Percentiles rank a stretch among this genome's conserved stretches.
Conservation (phyloP, 805 yeast genomes). For the Cyberlindnera mycetangii region DNA sequence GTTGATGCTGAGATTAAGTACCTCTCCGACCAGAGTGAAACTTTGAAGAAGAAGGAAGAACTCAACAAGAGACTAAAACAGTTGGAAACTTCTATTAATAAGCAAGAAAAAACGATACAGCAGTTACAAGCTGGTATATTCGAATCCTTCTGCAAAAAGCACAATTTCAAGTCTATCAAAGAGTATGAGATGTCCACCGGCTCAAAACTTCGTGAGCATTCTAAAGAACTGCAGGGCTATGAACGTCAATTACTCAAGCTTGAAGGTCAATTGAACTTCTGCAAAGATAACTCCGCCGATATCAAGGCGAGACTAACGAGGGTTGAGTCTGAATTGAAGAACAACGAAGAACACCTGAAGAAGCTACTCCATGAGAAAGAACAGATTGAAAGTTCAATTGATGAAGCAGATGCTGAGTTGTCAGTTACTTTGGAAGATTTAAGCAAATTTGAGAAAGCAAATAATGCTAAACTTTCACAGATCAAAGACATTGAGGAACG, state of each 20-base stretch:
- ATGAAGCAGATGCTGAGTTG: slow-evolving; percentile 39
- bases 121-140: slow-evolving; percentile 46
- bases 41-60: slow-evolving; percentile 25
- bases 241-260: slow-evolving; percentile 55
- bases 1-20: slow-evolving; percentile 49
- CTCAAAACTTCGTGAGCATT: slow-evolving; percentile 47
- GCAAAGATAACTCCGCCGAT: slow-evolving; percentile 59
- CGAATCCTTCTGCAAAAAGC: slow-evolving; percentile 48
- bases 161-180: slow-evolving; percentile 52
- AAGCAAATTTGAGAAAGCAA: slow-evolving; percentile 31
- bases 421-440: slow-evolving; percentile 37
- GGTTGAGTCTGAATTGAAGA: slow-evolving; percentile 38
- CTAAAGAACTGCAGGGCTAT: slow-evolving; percentile 59
- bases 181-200: slow-evolving; percentile 76
- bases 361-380: slow-evolving; percentile 34
- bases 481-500: slow-evolving; percentile 48
- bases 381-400: slow-evolving; percentile 32
- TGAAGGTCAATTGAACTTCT: slow-evolving; percentile 60
- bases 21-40: slow-evolving; percentile 37
- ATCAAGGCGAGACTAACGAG: slow-evolving; percentile 44
- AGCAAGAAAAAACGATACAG: slow-evolving; percentile 30
- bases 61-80: slow-evolving; percentile 26
- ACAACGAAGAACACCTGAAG: slow-evolving; percentile 34
- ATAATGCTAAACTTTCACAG: slow-evolving; percentile 31
- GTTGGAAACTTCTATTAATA: slow-evolving; percentile 26